Evolutionary conservation across 306 rosid genomes (phyloP).

Genomic region (Quercus gilva): DNA sequence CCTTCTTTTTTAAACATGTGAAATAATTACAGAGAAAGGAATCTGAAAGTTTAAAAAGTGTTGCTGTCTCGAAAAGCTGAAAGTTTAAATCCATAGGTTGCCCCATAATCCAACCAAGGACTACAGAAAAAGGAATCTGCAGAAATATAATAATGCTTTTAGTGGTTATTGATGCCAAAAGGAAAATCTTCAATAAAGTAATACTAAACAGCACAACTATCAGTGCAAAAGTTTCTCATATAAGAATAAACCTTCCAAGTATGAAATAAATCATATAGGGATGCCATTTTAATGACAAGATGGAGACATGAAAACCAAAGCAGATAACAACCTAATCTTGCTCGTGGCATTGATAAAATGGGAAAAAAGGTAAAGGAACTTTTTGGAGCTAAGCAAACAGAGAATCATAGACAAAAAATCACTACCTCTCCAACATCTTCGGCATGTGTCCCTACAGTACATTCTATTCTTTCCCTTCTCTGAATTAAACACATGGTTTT

Average conservation of each 20-base stretch:
- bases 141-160: constrained; percentile 10
- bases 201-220: neutral
- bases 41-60: no score
- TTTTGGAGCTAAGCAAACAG: neutral
- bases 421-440: neutral
- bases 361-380: no score
- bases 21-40: neutral
- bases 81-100: no score
- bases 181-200: neutral
- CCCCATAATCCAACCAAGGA: constrained; percentile 73
- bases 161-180: neutral
- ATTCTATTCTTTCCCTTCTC: neutral
- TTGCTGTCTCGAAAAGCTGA: no score
- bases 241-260: no score
- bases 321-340: no score
- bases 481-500: neutral
- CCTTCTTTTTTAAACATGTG: neutral
- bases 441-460: neutral
- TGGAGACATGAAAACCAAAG: no score
- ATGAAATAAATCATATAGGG: neutral
- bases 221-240: neutral
- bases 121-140: constrained; percentile 87
- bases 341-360: no score
- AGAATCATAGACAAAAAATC: neutral
- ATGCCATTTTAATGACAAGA: neutral